Evolutionary conservation across 148 eudicot genomes (phyloP), one percentile per base, ranked within the genome.

Genomic region (Amaranthus cruentus): DNA sequence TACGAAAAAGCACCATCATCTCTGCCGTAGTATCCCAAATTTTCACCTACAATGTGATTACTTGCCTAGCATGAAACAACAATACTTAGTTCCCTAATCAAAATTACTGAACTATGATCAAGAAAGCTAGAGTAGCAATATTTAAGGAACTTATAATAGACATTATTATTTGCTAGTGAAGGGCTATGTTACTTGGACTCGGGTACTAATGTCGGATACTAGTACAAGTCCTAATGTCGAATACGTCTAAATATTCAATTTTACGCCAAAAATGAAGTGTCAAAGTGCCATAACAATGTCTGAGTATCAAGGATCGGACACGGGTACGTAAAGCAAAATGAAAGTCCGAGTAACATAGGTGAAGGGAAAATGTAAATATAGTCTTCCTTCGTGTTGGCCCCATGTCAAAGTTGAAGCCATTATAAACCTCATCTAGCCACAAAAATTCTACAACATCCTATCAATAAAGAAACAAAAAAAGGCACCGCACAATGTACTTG

Each of bases 1-100:
- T 80, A 76, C 28, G 79, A 58, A 72, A 55, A 72, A 48, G 70
- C 64, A 75, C 68, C 75, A 67, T 76, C 83, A 11, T 63, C 70
- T 69, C 73, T 76, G 46, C 75, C 79, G 60, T 67, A 66, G 70
- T 71, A 76, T 80, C 69, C 75, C 52, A 62, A 59, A 4, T 71
- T 75, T 53, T 63, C 69, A 28, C 73, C 72, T 75, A 62, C 71
- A 46, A 21, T 28, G 13, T 75, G 14, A 75, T 73, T 59, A 13
- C 59, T 66, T n/a, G 68, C 72, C 83, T 80, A 64, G 62, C 64
- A 62, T 72, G 65, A 67, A 73, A 67, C 11, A 71, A 3, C 61
- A 11, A 60, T 66, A 68, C 72, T 47, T 54, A 66, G 56, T 46
- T 66, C 42, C 68, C n/a, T 53, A 62, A 47, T 6, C 6, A 55